phyloP scores from a whole-genome alignment of 2,329 filamentous ascomycete species.

The Phaeomoniella chlamydospora region DNA sequence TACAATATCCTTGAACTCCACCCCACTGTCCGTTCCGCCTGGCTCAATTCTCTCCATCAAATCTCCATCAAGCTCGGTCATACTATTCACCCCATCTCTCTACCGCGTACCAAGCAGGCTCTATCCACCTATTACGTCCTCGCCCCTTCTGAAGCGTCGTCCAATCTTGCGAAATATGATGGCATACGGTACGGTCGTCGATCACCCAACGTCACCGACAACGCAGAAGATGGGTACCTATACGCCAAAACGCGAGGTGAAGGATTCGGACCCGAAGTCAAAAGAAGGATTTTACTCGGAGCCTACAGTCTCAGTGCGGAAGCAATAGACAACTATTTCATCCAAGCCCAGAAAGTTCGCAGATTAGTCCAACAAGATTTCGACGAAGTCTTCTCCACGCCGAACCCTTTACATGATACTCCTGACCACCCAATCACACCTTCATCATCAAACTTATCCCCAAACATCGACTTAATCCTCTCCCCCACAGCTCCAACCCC shows the following conservation, averaged over 20 bases:
- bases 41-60: conserved; percentile 44
- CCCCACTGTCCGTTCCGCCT: conserved; percentile 52
- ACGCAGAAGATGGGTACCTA: conserved; percentile 43
- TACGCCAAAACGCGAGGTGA: conserved; percentile 62
- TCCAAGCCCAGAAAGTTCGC: conserved; percentile 80
- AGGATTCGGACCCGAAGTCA: conserved; percentile 74
- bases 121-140: conserved; percentile 91
- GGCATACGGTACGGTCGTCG: conserved; percentile 78
- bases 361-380: conserved; percentile 78
- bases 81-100: conserved; percentile 57
- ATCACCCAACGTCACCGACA: conserved; percentile 34
- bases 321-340: conserved; percentile 91
- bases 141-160: conserved; percentile 86
- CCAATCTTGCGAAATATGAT: conserved; percentile 93
- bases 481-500: conserved; percentile 74
- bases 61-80: conserved; percentile 51
- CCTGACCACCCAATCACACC: conserved; percentile 4
- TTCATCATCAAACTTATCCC: conserved; percentile 15
- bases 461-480: conserved; percentile 67
- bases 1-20: conserved; percentile 81
- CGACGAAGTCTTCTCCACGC: conserved; percentile 55
- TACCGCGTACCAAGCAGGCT: conserved; percentile 73
- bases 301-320: conserved; percentile 80
- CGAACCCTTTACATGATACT: conserved; percentile 46
- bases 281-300: conserved; percentile 73